Evolutionary conservation across 495 filamentous ascomycete species (phyloP), one percentile per base, ranked within the genome.

Genomic region (Viridothelium virens): DNA sequence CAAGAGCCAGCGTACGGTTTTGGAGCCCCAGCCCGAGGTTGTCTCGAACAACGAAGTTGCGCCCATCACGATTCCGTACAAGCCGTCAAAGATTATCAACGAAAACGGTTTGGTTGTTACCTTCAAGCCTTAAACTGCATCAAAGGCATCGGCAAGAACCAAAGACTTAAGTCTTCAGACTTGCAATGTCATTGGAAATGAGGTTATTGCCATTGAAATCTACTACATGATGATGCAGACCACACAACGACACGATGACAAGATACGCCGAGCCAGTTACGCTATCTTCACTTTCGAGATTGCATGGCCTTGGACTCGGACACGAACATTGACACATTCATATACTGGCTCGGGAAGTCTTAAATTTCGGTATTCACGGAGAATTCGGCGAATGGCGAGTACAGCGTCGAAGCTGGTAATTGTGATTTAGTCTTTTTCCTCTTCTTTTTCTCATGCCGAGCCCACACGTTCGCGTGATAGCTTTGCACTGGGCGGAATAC

Each of bases 51-150:
- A 59, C 33, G 53, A 59, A 31, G 36, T 7, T 34, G 31, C 36
- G 5, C 53, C 53, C 14, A 18, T 59, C 18, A 9, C n/a, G 2
- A 10, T 59, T 59, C 53, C 11, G 5, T 59, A 59, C 53, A 59
- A 59, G 31, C 53, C 53, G 53, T 34, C 53, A 7, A 59, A 34
- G 31, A 59, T 59, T 4, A 59, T 59, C 53, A 59, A 59, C 18
- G 31, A 33, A 33, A 5, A 59, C 25, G 53, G 53, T 9, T 7
- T 59, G 7, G 53, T 59, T 7, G 31, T n/a, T 18, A 36, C 31
- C 5, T 59, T n/a, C 53, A 59, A 36, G 31, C 25, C 53, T 59
- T 59, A 31, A 59, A 18, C 41, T 25, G 25, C 25, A 25, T 25
- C 25, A 25, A 25, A 25, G 25, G 25, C 25, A 25, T 25, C 25